Conservation (phyloP, 768 basidiomycete species). For the Naganishia kalamii region DNA sequence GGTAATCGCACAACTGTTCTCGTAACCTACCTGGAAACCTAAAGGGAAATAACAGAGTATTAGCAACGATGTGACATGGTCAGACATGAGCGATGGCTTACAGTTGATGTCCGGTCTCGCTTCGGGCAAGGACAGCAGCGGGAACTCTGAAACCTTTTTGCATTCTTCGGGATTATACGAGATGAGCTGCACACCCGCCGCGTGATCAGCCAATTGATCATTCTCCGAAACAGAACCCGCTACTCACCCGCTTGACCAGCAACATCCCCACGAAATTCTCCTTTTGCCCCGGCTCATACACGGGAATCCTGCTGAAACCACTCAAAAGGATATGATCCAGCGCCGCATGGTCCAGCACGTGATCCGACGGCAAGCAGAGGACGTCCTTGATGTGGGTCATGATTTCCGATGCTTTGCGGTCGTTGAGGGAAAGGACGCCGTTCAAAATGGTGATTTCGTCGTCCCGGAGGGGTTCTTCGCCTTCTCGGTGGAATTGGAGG, state of each 20-base stretch:
- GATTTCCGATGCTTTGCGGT: conserved; percentile 57
- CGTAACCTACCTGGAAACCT: conserved; percentile 20
- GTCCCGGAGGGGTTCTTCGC: conserved; percentile 47
- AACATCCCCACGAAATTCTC: conserved; percentile 72
- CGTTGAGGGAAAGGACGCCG: conserved; percentile 46
- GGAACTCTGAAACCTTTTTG: conserved; percentile 52
- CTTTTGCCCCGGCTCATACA: conserved; percentile 67
- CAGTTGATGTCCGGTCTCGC: conserved; percentile 78
- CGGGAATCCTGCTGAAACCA: conserved; percentile 87
- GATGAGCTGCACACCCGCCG: conserved; percentile 57
- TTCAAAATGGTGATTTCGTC: conserved; percentile 49
- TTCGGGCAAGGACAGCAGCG: conserved; percentile 79
- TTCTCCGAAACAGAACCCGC: background rate
- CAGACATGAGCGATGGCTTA: background rate
- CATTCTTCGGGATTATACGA: conserved; percentile 77
- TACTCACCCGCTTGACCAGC: conserved; percentile 68
- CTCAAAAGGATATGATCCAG: conserved; percentile 58
- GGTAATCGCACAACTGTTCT: background rate
- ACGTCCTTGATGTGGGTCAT: conserved; percentile 85
- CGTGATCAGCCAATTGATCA: background rate
- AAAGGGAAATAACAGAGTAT: background rate
- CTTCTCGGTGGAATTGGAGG: conserved; percentile 49
- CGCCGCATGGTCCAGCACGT: conserved; percentile 67
- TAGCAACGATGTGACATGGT: background rate
- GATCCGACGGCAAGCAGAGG: conserved; percentile 69